Conservation (phyloP, 768 basidiomycete genomes). For the Boletus reticuloceps region DNA sequence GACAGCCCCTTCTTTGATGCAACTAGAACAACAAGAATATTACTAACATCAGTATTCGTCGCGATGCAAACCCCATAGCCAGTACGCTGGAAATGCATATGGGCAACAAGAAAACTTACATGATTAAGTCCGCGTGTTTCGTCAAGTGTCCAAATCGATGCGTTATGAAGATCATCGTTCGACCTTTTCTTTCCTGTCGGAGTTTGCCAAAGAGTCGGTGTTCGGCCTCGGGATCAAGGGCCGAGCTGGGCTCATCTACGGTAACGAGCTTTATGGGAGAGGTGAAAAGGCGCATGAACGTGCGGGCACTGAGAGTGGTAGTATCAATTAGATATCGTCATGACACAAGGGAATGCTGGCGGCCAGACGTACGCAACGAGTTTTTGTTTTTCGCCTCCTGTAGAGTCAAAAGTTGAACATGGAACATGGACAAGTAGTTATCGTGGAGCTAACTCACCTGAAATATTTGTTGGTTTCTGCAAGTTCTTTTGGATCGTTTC, state of each 20-base stretch:
- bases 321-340: background rate
- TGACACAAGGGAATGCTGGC: background rate
- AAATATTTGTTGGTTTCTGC: conserved; percentile 21
- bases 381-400: conserved; percentile 33
- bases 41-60: background rate
- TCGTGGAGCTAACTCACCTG: conserved; percentile 14
- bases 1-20: conserved; percentile 33
- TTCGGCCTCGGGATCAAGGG: conserved; percentile 37
- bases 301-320: conserved; percentile 29
- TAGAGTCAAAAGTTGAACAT: background rate
- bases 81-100: no score
- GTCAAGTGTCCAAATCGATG: conserved; percentile 41
- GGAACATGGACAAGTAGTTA: no score
- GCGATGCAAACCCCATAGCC: background rate
- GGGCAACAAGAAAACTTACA: conserved; percentile 27
- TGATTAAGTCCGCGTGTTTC: conserved; percentile 35
- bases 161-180: conserved; percentile 41
- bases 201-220: conserved; percentile 31
- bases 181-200: conserved; percentile 25
- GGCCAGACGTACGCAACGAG: conserved; percentile 22
- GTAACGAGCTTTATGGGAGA: conserved; percentile 29
- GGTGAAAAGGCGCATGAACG: conserved; percentile 39
- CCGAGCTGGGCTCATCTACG: conserved; percentile 39
- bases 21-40: conserved; percentile 15
- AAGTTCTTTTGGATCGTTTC: conserved; percentile 17